Conservation (phyloP, 1,284 basidiomycete species). For the Trichosporon sp. region DNA sequence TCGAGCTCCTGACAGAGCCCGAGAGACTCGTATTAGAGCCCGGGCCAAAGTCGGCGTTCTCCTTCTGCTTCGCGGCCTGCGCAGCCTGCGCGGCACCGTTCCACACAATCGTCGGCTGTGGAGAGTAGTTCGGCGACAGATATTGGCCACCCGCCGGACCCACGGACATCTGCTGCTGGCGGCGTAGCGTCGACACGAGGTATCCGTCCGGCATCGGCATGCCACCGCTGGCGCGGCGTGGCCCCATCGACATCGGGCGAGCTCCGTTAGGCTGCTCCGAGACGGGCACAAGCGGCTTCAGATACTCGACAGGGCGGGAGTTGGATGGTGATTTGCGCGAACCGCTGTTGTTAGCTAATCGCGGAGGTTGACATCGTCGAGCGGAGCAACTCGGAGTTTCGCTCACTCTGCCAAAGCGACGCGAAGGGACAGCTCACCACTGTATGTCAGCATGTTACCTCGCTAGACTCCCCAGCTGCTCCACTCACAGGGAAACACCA, state of each 20-base stretch:
- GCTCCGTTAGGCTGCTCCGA: background rate
- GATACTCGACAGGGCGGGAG: background rate
- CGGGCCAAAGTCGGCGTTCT: background rate
- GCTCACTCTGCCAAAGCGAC: too few species aligned
- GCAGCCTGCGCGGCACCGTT: background rate
- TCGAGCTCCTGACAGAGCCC: background rate
- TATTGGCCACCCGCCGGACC: background rate
- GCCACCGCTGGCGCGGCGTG: background rate
- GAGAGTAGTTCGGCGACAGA: background rate
- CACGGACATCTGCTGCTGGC: background rate
- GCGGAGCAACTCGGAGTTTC: too few species aligned
- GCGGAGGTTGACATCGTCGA: too few species aligned
- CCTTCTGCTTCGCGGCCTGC: background rate
- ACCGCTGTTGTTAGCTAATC: background rate
- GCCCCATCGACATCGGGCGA: background rate
- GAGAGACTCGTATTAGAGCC: background rate
- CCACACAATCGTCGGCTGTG: background rate
- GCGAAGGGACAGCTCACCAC: background rate
- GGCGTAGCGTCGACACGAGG: background rate
- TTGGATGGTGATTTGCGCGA: background rate
- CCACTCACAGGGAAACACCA: constrained; percentile 1
- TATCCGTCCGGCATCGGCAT: background rate
- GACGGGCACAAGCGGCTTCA: constrained; percentile 2
- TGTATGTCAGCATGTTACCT: background rate
- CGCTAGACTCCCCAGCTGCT: too few species aligned